These are phyloP conservation scores for Quercus bicolor DNA, from an alignment of 306 rosid species.

Conservation along the genomic window DNA sequence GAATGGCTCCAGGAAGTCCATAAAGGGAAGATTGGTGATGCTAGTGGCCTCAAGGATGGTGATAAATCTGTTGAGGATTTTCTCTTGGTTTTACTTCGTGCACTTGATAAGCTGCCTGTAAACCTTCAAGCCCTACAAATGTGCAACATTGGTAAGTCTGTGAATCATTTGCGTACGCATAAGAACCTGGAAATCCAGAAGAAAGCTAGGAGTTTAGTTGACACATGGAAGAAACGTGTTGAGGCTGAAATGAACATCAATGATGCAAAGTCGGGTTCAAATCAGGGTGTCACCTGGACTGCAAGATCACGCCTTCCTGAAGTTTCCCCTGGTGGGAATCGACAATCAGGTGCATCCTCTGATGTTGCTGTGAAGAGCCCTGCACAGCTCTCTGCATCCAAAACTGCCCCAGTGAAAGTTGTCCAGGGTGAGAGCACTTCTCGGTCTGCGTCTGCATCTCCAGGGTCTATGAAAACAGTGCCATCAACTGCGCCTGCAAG, in stretches of 20 bases:
- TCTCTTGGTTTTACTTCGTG: conserved; percentile 74
- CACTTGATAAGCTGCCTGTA: conserved; percentile 89
- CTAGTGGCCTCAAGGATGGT: conserved; percentile 43
- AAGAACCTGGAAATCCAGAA: conserved; percentile 84
- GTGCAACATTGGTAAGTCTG: conserved; percentile 89
- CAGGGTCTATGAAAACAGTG: conserved; percentile 49
- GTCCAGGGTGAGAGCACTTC: conserved; percentile 45
- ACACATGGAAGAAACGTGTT: conserved; percentile 92
- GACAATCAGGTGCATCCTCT: conserved; percentile 45
- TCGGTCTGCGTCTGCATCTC: conserved; percentile 56
- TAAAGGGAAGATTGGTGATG: conserved; percentile 72
- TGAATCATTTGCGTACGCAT: conserved; percentile 70
- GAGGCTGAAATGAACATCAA: conserved; percentile 82
- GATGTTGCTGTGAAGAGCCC: conserved; percentile 63
- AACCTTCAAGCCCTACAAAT: conserved; percentile 75
- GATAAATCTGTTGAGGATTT: conserved; percentile 86
- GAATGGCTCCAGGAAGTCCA: conserved; percentile 96
- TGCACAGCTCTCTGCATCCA: conserved; percentile 44
- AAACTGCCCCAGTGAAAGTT: conserved; percentile 51
- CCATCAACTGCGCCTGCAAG: conserved; percentile 33
- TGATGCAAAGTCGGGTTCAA: conserved; percentile 59
- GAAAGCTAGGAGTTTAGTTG: conserved; percentile 82
- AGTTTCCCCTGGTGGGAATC: conserved; percentile 59
- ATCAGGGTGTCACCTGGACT: conserved; percentile 61
- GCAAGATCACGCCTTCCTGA: conserved; percentile 48